phyloP scores from a whole-genome alignment of 352 stramenopile species.

The Albugo laibachii region DNA sequence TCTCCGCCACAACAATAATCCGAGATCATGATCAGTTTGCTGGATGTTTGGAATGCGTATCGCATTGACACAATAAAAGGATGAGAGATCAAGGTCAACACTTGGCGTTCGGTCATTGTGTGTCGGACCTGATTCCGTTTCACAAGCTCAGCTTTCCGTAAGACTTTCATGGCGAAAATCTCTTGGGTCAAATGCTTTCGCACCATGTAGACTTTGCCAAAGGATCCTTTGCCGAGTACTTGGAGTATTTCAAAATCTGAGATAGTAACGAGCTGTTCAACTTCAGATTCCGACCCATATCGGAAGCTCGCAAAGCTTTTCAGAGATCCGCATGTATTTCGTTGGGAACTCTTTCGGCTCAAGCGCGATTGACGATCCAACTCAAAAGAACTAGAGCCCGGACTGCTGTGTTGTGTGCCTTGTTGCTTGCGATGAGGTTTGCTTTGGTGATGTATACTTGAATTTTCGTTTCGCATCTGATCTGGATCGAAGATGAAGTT shows the following conservation, averaged over 20 bases:
- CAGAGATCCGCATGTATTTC: not conserved
- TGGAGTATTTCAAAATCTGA: constrained; percentile 94
- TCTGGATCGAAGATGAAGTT: constrained; percentile 16
- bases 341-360: not conserved
- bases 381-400: constrained; percentile 1
- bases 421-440: not conserved
- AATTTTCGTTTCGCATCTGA: not conserved
- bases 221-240: constrained; percentile 93
- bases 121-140: constrained; percentile 77
- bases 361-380: not conserved
- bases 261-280: constrained; percentile 26
- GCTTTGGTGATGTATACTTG: not conserved
- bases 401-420: not conserved
- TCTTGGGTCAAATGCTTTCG: constrained; percentile 50
- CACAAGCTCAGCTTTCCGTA: constrained; percentile 74
- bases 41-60: constrained; percentile 81
- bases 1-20: constrained; percentile 81
- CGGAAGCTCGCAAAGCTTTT: not conserved
- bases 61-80: constrained; percentile 93
- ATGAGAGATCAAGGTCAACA: constrained; percentile 84
- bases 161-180: constrained; percentile 78
- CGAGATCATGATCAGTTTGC: constrained; percentile 83
- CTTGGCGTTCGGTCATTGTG: constrained; percentile 76
- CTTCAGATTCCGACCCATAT: not conserved
- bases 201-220: constrained; percentile 96